These are phyloP conservation scores for Scedosporium dehoogii DNA, from an alignment of 2,329 filamentous ascomycete genomes.

Conservation along the genomic window DNA sequence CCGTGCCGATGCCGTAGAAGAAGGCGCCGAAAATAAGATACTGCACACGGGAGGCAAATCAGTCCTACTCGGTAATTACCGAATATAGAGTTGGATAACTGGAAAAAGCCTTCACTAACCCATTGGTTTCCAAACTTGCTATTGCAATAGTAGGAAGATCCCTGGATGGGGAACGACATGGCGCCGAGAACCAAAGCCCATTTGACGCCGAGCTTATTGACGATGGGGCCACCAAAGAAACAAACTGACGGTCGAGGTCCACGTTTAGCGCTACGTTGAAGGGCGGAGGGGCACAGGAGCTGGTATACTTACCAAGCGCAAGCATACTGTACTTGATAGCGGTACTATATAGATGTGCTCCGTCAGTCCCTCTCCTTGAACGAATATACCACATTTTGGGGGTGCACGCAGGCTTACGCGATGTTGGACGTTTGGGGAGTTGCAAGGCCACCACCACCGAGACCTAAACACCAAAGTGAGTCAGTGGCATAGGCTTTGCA, in stretches of 20 bases:
- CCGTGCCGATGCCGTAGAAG: constrained; percentile 27
- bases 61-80: neutral
- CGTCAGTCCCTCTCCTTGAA: neutral
- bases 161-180: constrained; percentile 31
- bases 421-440: constrained; percentile 32
- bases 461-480: constrained; percentile 14
- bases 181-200: constrained; percentile 32
- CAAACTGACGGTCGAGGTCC: constrained; percentile 18
- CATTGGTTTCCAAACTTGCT: constrained; percentile 38
- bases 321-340: constrained; percentile 16
- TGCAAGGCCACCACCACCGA: constrained; percentile 33
- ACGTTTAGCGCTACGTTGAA: neutral
- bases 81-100: too few relatives aligned
- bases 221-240: constrained; percentile 31
- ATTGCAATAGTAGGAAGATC: constrained; percentile 37
- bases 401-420: constrained; percentile 17
- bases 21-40: constrained; percentile 29
- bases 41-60: constrained; percentile 11
- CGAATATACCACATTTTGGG: neutral
- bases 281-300: too few relatives aligned
- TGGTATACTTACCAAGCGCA: constrained; percentile 15
- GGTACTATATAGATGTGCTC: neutral
- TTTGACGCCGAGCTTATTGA: constrained; percentile 35
- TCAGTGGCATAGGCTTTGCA: neutral
- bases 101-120: constrained; percentile 19